Percentiles rank a stretch among this genome's conserved stretches.
phyloP scores from a whole-genome alignment of 176 grass and related monocot species.

The Eragrostis nindensis region DNA sequence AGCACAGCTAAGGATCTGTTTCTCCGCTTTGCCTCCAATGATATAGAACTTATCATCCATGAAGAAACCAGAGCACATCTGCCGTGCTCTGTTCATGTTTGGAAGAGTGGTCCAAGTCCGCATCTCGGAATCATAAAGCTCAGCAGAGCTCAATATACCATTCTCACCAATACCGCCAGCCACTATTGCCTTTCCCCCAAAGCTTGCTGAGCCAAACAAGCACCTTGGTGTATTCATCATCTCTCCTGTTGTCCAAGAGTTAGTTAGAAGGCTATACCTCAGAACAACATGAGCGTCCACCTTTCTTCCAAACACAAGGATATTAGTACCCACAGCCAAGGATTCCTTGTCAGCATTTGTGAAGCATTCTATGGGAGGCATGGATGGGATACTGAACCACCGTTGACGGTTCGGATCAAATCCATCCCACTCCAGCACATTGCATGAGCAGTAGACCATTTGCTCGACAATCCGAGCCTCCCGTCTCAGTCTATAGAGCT shows the following conservation, averaged over 20 bases:
- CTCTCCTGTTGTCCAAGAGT: slow-evolving; percentile 44
- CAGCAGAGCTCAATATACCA: slow-evolving; percentile 46
- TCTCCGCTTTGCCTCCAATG: slow-evolving; percentile 49
- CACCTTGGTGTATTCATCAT: slow-evolving; percentile 59
- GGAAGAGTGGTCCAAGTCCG: slow-evolving; percentile 54
- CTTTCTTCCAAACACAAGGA: slow-evolving; percentile 55
- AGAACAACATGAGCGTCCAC: slow-evolving; percentile 51
- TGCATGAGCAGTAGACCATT: slow-evolving; percentile 62
- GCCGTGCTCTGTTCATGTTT: slow-evolving; percentile 49
- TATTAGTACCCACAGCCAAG: slow-evolving; percentile 54
- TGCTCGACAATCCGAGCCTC: slow-evolving; percentile 34
- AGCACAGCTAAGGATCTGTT: slow-evolving; percentile 35
- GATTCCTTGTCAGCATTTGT: slow-evolving; percentile 51
- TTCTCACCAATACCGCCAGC: slow-evolving; percentile 49
- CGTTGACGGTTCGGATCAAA: slow-evolving; percentile 43
- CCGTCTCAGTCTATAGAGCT: slow-evolving; percentile 55
- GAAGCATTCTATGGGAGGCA: slow-evolving; percentile 59
- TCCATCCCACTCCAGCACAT: slow-evolving; percentile 54
- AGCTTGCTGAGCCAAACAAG: slow-evolving; percentile 58
- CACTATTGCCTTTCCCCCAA: slow-evolving; percentile 48
- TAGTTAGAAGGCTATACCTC: slow-evolving; percentile 56
- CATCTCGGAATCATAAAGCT: slow-evolving; percentile 62
- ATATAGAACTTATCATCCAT: slow-evolving; percentile 63
- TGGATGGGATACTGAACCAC: slow-evolving; percentile 50
- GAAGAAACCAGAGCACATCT: slow-evolving; percentile 65